Evolutionary conservation across 768 basidiomycete species (phyloP).

Genomic region (Cubamyces lactineus): DNA sequence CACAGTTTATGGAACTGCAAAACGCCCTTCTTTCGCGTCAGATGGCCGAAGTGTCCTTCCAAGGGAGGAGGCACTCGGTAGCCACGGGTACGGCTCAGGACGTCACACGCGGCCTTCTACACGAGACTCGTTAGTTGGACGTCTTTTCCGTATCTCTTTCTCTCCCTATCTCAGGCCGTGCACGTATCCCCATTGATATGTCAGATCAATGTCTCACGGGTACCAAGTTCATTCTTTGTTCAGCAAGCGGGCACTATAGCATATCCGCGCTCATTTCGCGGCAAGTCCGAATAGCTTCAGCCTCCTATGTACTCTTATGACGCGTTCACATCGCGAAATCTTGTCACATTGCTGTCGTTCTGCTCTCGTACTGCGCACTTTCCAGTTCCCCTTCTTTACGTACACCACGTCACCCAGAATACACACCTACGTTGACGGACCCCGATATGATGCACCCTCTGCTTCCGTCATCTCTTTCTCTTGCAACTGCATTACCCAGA

Average conservation of each 20-base stretch:
- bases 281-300: too few species aligned
- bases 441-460: not conserved
- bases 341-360: too few species aligned
- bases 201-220: too few species aligned
- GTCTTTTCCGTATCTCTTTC: not conserved
- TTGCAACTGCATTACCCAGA: not conserved
- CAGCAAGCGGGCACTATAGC: too few species aligned
- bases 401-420: not conserved
- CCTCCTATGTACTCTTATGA: too few species aligned
- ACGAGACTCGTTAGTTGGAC: not conserved
- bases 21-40: constrained; percentile 18
- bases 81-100: constrained; percentile 6
- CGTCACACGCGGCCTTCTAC: not conserved
- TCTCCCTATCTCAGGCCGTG: not conserved
- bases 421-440: not conserved
- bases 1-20: constrained; percentile 26
- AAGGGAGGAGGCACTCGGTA: constrained; percentile 15
- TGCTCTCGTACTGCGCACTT: too few species aligned
- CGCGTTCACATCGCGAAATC: too few species aligned
- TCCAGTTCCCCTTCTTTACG: too few species aligned
- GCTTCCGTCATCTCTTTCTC: not conserved
- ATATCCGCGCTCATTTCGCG: too few species aligned
- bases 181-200: too few species aligned
- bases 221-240: too few species aligned
- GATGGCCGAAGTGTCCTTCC: constrained; percentile 3